Conservation (phyloP, 2,329 filamentous ascomycete genomes). For the Diaporthe vexans region DNA sequence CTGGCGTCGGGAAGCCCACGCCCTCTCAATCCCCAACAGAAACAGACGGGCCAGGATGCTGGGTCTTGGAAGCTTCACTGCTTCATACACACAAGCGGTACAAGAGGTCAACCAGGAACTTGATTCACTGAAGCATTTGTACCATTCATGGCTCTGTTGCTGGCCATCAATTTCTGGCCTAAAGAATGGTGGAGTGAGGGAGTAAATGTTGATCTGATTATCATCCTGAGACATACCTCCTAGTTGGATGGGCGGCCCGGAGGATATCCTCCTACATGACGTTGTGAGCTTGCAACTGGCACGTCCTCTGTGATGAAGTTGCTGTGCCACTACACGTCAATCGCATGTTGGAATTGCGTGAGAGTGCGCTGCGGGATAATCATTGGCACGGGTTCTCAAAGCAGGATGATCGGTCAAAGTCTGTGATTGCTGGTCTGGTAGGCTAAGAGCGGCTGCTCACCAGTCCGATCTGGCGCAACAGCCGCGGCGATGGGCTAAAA, state of each 20-base stretch:
- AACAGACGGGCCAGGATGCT: slow-evolving; percentile 13
- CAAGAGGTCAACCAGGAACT: neutral
- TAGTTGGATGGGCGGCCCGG: too few species aligned
- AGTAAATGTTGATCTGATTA: neutral
- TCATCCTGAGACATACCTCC: neutral
- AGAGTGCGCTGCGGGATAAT: neutral
- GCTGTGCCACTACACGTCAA: neutral
- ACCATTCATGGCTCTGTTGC: neutral
- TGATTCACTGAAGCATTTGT: neutral
- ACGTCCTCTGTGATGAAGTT: neutral
- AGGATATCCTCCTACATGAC: neutral
- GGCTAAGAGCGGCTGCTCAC: slow-evolving; percentile 4
- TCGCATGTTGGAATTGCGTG: neutral
- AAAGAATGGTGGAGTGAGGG: neutral
- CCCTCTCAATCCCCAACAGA: slow-evolving; percentile 27
- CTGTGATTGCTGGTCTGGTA: neutral
- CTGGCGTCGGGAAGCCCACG: neutral
- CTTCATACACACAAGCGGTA: neutral
- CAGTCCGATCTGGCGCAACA: slow-evolving; percentile 3
- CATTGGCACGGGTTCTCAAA: neutral
- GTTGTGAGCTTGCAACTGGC: neutral
- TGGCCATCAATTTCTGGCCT: neutral
- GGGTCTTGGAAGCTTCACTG: neutral
- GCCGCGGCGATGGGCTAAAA: neutral
- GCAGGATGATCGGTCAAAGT: neutral